Base-by-base conservation (phyloP, 78 protist genomes). In the Dictyostelium firmibasis region DNA sequence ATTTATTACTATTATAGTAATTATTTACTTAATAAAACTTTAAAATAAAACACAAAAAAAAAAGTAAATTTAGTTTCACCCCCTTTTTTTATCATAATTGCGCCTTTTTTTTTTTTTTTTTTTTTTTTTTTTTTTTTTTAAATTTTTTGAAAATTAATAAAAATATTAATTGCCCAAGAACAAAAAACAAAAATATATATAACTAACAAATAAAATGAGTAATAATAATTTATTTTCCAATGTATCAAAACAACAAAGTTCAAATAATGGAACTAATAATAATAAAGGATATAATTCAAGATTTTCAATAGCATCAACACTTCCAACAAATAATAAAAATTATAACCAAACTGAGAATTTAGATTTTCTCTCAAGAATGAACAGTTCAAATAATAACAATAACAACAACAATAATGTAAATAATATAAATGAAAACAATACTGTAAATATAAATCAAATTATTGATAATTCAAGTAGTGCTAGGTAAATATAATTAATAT, bases 341-440 rank as follows among this genome's bases (percentile, higher is more conserved):
- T 67, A 88, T 67, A 88, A 88, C 3, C 76, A 88, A 88, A 88
- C 93, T 1, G 93, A 88, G 10, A 88, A 88, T 78, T 31, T 88
- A 78, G 86, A 43, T 78, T 60, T 23, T 78, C 36, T 88, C 33
- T 70, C 78, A 29, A 72, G 18, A 72, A 16, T 31, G 18, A 72
- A 4, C 13, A 72, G 31, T 20, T 11, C 20, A 27, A 27, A 41
- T 41, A 53, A 53, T 44, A 62, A 83, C 35, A 38, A 64, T 38
- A 83, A 35, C 27, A n/a, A 23, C 0, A 47, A 83, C 38, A 16
- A 14, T 20, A n/a, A 83, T 62, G 8, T 5, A 13, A 14, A 62
- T 62, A 47, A 25, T 83, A 31, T 31, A 3, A 25, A 35, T n/a
- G 20, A 20, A 50, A 44, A 75, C n/a, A 86, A 76, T 77, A 77